Conservation (phyloP, 2,329 filamentous ascomycete species). For the Microdochium paspali region DNA sequence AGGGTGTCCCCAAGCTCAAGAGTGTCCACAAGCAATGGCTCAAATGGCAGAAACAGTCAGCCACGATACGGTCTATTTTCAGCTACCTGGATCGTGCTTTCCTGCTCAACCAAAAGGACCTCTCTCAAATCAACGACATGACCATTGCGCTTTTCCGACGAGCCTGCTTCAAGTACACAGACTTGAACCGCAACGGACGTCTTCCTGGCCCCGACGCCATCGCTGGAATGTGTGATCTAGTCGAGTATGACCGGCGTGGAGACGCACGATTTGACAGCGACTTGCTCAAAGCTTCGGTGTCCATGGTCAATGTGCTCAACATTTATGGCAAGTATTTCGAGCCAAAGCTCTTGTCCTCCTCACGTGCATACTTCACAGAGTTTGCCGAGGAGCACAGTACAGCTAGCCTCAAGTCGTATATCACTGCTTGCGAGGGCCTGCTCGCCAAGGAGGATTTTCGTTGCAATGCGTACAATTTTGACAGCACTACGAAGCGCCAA, state of each 20-base stretch:
- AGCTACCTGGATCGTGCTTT: conserved; percentile 91
- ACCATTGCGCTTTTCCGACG: conserved; percentile 66
- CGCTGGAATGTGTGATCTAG: conserved; percentile 63
- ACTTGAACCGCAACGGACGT: neutral
- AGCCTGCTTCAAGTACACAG: conserved; percentile 29
- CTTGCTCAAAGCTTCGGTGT: conserved; percentile 66
- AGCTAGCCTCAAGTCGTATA: conserved; percentile 64
- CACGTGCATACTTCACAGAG: conserved; percentile 55
- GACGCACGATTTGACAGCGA: conserved; percentile 46
- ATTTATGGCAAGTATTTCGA: conserved; percentile 78
- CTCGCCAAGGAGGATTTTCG: conserved; percentile 64
- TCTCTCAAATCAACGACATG: conserved; percentile 71
- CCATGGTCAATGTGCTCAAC: conserved; percentile 76
- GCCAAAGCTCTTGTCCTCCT: conserved; percentile 58
- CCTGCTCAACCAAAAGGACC: conserved; percentile 62
- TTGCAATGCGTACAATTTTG: conserved; percentile 74
- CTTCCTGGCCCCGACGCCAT: conserved; percentile 27
- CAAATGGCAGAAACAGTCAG: conserved; percentile 67
- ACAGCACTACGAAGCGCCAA: conserved; percentile 71
- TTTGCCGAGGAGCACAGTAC: conserved; percentile 61
- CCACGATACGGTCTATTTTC: conserved; percentile 77
- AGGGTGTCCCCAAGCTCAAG: conserved; percentile 52
- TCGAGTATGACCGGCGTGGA: conserved; percentile 60
- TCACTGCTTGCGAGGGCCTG: conserved; percentile 57
- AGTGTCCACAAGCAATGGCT: conserved; percentile 54